Percentiles rank a stretch among this genome's conserved stretches.
phyloP scores from a whole-genome alignment of 1,139 yeast species.

The Suhomyces ambrosiae region DNA sequence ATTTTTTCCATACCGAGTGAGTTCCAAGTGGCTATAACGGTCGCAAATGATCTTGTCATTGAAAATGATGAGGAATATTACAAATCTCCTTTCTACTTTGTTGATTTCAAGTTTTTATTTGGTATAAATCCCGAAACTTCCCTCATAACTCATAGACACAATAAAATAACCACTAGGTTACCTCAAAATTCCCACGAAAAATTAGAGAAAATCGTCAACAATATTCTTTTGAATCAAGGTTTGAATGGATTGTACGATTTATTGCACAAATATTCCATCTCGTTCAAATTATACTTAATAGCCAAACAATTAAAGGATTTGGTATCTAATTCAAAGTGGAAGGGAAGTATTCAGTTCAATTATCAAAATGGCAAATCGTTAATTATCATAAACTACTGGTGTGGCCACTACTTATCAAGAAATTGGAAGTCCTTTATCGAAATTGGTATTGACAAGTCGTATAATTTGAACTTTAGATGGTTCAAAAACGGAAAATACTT shows the following conservation, averaged over 20 bases:
- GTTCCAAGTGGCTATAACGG: constrained; percentile 70
- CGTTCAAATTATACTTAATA: constrained; percentile 71
- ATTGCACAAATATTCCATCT: constrained; percentile 69
- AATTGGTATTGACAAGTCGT: constrained; percentile 60
- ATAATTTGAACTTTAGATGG: constrained; percentile 68
- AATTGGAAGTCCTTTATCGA: constrained; percentile 57
- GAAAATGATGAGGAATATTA: constrained; percentile 46
- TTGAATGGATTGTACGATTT: constrained; percentile 65
- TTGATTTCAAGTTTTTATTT: constrained; percentile 71
- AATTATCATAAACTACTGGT: constrained; percentile 74
- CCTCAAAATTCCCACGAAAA: constrained; percentile 42
- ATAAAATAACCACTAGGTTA: constrained; percentile 32
- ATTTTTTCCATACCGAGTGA: constrained; percentile 65
- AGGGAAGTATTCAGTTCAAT: constrained; percentile 65
- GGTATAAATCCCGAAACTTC: constrained; percentile 44
- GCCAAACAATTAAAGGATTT: constrained; percentile 63
- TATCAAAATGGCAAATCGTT: constrained; percentile 65
- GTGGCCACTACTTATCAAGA: constrained; percentile 41
- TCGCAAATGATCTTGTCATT: constrained; percentile 52
- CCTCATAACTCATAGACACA: constrained; percentile 33
- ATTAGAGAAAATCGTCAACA: constrained; percentile 61
- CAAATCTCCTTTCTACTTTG: constrained; percentile 68
- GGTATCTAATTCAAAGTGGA: constrained; percentile 58
- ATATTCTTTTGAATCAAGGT: constrained; percentile 52
- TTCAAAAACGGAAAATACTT: constrained; percentile 53